Base-by-base conservation (phyloP, 306 rosid species). In the Alnus rubra region DNA sequence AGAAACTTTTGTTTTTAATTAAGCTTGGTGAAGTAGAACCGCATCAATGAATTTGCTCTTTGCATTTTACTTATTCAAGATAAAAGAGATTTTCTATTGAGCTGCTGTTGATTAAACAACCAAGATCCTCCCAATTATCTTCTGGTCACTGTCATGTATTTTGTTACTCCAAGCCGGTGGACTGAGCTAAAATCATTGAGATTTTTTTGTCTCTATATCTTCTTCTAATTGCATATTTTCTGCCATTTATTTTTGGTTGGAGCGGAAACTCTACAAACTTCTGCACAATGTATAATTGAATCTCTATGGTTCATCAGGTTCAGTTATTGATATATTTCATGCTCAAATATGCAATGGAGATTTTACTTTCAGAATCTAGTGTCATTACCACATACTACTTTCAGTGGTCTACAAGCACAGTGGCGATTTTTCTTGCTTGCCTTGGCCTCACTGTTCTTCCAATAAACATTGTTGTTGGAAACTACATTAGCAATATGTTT, bases 401-500 rank as follows among this genome's bases (percentile, higher is more conserved):
- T 73, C 75, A 88, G 63, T 95, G 98, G 98, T 81, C 93, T 84
- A 95, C 98, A 5, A 87, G 98, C 86, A 77, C 82, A 7, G 98
- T 95, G n/a, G 98, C 98, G 48, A 80, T 90, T 80, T 95, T 95
- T 82, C 98, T 95, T 78, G 95, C 96, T n/a, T 90, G 92, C 83
- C 86, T 95, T 79, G 98, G 98, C 71, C 85, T 95, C 71, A 95
- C 98, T 1, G 98, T 95, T 86, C 98, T 95, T 82, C 98, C 98
- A 0, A 91, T 95, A 11, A 95, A 95, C 84, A 84, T 92, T 51
- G 50, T 93, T 58, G 97, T 95, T 44, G 98, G 98, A 81, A 90
- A 84, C 90, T 95, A 95, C 85, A 89, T 95, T 73, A 91, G 98
- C 91, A 95, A 95, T 90, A 88, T 92, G 98, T 95, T 95, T 72